Evolutionary conservation across 345 rosid species (phyloP).

Genomic region (Zanthoxylum bungeanum): DNA sequence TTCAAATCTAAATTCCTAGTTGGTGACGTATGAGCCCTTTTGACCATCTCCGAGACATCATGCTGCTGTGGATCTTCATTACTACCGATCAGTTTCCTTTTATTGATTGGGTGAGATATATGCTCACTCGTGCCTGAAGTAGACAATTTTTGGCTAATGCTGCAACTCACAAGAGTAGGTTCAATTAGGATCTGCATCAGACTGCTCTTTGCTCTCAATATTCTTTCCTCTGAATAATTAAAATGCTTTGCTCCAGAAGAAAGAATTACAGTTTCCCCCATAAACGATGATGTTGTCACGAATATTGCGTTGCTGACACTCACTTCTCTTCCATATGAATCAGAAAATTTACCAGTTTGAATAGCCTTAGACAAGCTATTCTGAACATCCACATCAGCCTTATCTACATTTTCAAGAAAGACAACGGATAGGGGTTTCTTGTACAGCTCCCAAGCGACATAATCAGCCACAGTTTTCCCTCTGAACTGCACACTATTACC

Average conservation of each 20-base stretch:
- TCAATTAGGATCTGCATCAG: conserved; percentile 48
- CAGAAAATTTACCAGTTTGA: conserved; percentile 52
- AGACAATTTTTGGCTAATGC: conserved; percentile 7
- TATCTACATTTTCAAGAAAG: conserved; percentile 70
- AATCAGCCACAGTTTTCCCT: conserved; percentile 69
- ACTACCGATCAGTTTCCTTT: conserved; percentile 46
- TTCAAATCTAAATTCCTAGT: conserved; percentile 57
- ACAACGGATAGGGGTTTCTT: conserved; percentile 58
- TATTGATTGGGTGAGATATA: conserved; percentile 25
- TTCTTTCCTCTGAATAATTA: conserved; percentile 45
- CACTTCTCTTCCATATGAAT: conserved; percentile 67
- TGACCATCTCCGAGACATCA: conserved; percentile 30
- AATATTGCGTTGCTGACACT: conserved; percentile 51
- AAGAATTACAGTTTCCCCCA: conserved; percentile 11
- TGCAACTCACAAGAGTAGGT: conserved; percentile 11
- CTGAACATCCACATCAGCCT: conserved; percentile 55
- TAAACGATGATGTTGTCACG: conserved; percentile 43
- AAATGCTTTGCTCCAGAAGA: not conserved
- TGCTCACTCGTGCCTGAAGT: not conserved
- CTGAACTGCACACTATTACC: conserved; percentile 36
- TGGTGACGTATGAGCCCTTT: conserved; percentile 37
- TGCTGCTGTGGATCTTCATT: conserved; percentile 25
- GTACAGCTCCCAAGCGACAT: conserved; percentile 53
- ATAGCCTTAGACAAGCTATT: conserved; percentile 50
- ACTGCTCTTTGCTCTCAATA: conserved; percentile 42